A percentile compares a stretch with the other conserved stretches of the same genome.
These are phyloP conservation scores for Mycena leptocephala DNA, from an alignment of 768 basidiomycete genomes.

Conservation along the genomic window DNA sequence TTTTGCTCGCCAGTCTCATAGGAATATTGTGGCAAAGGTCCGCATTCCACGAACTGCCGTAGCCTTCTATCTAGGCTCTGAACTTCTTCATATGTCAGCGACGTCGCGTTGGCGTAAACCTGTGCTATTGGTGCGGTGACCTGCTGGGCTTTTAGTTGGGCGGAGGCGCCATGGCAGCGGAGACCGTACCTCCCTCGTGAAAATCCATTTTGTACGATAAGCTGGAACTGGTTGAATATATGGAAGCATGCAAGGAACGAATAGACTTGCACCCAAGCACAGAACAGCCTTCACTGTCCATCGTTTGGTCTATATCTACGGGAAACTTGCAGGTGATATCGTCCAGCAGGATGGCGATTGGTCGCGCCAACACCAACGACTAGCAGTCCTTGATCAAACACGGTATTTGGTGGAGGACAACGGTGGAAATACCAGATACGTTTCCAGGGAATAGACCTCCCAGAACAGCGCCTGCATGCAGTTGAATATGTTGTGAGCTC, in stretches of 20 bases:
- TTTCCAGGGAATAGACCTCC: too few relatives aligned
- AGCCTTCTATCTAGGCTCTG: slow-evolving; percentile 18
- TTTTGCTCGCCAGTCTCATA: too few relatives aligned
- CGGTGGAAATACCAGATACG: slow-evolving; percentile 39
- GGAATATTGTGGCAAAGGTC: slow-evolving; percentile 4
- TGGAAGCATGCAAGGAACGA: too few relatives aligned
- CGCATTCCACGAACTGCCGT: slow-evolving; percentile 11
- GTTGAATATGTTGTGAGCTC: not conserved
- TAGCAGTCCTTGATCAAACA: too few relatives aligned
- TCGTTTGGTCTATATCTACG: not conserved
- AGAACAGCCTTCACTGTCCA: not conserved
- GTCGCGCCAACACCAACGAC: too few relatives aligned
- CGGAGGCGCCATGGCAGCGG: too few relatives aligned
- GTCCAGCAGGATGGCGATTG: not conserved
- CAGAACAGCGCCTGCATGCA: not conserved
- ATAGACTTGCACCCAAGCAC: not conserved
- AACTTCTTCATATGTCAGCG: slow-evolving; percentile 45
- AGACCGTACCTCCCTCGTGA: too few relatives aligned
- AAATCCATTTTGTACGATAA: too few relatives aligned
- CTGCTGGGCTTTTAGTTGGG: too few relatives aligned
- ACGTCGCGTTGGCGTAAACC: slow-evolving; percentile 43
- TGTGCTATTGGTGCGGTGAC: slow-evolving; percentile 44
- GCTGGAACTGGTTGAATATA: too few relatives aligned
- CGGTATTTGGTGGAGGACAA: too few relatives aligned
- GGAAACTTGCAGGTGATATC: not conserved